Percentiles rank a stretch among this genome's conserved stretches.
These are phyloP conservation scores for Polytolypa hystricis DNA, from an alignment of 2,329 filamentous ascomycete species.

Conservation along the genomic window DNA sequence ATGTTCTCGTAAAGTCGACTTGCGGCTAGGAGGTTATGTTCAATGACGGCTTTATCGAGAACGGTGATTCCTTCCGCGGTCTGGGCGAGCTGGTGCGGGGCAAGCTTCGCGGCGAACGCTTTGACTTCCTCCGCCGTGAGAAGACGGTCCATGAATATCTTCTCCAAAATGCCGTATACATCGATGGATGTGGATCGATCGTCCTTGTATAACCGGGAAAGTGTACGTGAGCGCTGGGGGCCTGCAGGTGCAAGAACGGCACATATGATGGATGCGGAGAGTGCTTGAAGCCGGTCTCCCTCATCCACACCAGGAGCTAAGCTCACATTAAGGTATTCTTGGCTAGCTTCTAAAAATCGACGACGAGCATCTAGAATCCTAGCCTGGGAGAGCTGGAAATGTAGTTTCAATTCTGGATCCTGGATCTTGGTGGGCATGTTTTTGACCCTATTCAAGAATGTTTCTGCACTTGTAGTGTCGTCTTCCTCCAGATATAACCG, in stretches of 20 bases:
- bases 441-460: slow-evolving; percentile 89
- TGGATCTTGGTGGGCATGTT: slow-evolving; percentile 61
- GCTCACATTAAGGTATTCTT: slow-evolving; percentile 80
- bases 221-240: slow-evolving; percentile 64
- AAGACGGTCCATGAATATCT: slow-evolving; percentile 90
- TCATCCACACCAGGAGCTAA: slow-evolving; percentile 69
- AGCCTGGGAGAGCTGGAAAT: slow-evolving; percentile 85
- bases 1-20: slow-evolving; percentile 74
- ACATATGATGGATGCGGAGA: slow-evolving; percentile 80
- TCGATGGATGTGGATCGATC: slow-evolving; percentile 69
- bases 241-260: slow-evolving; percentile 87
- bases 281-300: slow-evolving; percentile 71
- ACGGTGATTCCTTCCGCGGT: slow-evolving; percentile 89
- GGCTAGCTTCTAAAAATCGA: slow-evolving; percentile 76
- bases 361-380: slow-evolving; percentile 86
- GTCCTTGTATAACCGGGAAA: slow-evolving; percentile 86
- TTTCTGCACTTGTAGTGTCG: slow-evolving; percentile 73
- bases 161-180: slow-evolving; percentile 73
- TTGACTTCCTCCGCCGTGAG: slow-evolving; percentile 72
- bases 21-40: slow-evolving; percentile 86
- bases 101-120: slow-evolving; percentile 68
- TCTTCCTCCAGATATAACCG: slow-evolving; percentile 90
- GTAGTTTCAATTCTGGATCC: slow-evolving; percentile 62
- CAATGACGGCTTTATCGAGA: slow-evolving; percentile 81
- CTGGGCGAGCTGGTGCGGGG: slow-evolving; percentile 79